Conservation (phyloP, 768 basidiomycete genomes). For the Lentinula aciculospora region DNA sequence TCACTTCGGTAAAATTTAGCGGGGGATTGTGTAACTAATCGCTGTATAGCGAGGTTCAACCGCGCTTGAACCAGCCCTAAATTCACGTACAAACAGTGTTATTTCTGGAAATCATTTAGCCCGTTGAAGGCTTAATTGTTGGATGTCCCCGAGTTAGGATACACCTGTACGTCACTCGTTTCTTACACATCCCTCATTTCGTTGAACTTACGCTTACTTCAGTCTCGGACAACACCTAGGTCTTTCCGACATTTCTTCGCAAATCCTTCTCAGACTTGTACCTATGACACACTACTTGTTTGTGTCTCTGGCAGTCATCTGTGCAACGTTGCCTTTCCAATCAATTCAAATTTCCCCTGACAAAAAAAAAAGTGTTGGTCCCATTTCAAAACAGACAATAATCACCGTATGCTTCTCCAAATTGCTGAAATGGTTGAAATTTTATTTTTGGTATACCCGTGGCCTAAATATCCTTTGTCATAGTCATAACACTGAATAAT, state of each 20-base stretch:
- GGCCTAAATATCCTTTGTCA: too few relatives aligned
- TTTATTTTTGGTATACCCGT: too few relatives aligned
- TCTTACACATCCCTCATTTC: background rate
- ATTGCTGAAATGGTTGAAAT: too few relatives aligned
- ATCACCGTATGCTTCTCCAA: too few relatives aligned
- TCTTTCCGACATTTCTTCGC: background rate
- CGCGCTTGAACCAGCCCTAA: background rate
- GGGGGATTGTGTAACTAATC: background rate
- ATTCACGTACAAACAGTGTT: background rate
- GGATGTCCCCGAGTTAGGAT: background rate
- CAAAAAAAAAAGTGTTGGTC: background rate
- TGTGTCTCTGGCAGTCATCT: background rate
- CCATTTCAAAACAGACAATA: too few relatives aligned
- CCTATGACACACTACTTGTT: background rate
- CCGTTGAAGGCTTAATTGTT: background rate
- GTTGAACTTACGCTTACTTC: background rate
- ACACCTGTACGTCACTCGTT: background rate
- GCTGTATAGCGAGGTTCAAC: background rate
- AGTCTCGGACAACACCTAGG: background rate
- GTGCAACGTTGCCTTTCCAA: background rate
- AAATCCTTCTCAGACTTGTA: background rate
- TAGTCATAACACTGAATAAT: too few relatives aligned
- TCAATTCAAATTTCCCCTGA: background rate
- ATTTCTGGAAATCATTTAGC: background rate
- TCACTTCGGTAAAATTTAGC: constrained; percentile 1